Conservation (phyloP, 768 basidiomycete species). For the Trametes meyenii region DNA sequence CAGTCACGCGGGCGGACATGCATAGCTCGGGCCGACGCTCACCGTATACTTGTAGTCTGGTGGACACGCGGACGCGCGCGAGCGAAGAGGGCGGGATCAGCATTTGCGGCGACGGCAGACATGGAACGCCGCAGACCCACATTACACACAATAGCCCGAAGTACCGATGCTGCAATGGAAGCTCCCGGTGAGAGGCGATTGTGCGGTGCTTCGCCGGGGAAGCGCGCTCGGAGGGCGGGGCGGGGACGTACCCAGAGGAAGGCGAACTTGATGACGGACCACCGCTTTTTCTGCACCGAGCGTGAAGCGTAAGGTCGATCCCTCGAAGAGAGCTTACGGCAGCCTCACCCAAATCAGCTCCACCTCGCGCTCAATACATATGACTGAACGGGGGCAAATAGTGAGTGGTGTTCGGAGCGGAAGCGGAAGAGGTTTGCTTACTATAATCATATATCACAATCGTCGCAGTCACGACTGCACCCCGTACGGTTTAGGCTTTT, state of each 20-base stretch:
- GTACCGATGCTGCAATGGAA: slow-evolving; percentile 31
- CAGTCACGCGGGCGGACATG: background rate
- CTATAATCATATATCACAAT: slow-evolving; percentile 31
- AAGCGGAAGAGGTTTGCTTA: slow-evolving; percentile 2
- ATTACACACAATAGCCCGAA: slow-evolving; percentile 33
- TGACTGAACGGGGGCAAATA: slow-evolving; percentile 9
- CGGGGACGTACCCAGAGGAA: slow-evolving; percentile 32
- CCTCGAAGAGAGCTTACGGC: background rate
- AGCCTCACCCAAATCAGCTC: slow-evolving; percentile 31
- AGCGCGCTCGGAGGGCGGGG: background rate
- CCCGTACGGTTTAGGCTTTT: background rate
- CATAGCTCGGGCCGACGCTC: background rate
- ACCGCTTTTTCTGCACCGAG: slow-evolving; percentile 29
- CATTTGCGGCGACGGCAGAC: background rate
- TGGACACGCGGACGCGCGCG: background rate
- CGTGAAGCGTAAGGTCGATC: slow-evolving; percentile 1
- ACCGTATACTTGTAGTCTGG: slow-evolving; percentile 24
- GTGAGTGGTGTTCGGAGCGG: background rate
- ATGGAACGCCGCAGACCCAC: slow-evolving; percentile 22
- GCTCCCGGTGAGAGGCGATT: background rate
- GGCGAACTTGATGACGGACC: slow-evolving; percentile 35
- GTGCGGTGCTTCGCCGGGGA: background rate
- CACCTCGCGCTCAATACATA: slow-evolving; percentile 27
- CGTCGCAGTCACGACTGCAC: slow-evolving; percentile 22
- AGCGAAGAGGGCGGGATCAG: background rate